Evolutionary conservation across 176 grass and related monocot genomes (phyloP).

Genomic region (Paspalum notatum): DNA sequence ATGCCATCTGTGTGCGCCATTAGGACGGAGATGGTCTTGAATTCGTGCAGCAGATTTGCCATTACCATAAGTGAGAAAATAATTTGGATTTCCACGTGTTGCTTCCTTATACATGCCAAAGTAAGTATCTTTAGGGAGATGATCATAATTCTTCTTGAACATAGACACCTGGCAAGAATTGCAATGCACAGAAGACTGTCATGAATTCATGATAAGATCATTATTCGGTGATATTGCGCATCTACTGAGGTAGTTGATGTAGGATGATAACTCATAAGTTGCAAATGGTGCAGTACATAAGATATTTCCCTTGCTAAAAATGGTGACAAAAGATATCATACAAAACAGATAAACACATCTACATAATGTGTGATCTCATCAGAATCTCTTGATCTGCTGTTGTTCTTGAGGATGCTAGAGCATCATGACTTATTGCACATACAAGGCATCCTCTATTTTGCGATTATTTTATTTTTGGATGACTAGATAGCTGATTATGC

Average conservation of each 20-base stretch:
- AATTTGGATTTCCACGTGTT: conserved; percentile 90
- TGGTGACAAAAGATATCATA: neutral
- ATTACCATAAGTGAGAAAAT: conserved; percentile 97
- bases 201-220: conserved; percentile 6
- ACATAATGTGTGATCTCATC: neutral
- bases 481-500: neutral
- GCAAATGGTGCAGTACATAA: neutral
- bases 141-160: conserved; percentile 99
- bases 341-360: conserved; percentile 9
- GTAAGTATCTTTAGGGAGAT: conserved; percentile 94
- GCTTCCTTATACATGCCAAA: conserved; percentile 97
- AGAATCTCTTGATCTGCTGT: neutral
- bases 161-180: conserved; percentile 79
- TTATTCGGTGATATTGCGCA: neutral
- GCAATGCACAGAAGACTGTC: conserved; percentile 19
- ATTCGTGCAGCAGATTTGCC: conserved; percentile 95
- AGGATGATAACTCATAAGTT: neutral
- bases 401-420: neutral
- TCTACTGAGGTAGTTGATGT: neutral
- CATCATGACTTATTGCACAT: neutral
- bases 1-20: conserved; percentile 97
- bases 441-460: neutral
- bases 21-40: conserved; percentile 89
- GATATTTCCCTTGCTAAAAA: conserved; percentile 14
- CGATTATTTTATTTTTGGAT: neutral